Conservation (phyloP, 202 grass and related monocot genomes). For the Bolboschoenoplectus hybrid region DNA sequence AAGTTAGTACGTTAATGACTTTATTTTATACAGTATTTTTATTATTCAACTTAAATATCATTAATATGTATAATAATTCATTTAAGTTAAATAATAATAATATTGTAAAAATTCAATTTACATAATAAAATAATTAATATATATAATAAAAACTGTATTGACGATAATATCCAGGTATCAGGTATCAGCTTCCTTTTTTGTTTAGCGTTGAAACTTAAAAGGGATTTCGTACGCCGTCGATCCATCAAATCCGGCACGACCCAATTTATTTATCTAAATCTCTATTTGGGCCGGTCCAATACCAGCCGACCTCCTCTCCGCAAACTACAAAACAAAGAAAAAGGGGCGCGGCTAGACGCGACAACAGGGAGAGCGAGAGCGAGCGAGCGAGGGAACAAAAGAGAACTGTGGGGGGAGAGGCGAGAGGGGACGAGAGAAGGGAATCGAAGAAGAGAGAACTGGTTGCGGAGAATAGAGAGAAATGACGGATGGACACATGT, state of each 20-base stretch:
- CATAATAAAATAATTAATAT: too few species aligned
- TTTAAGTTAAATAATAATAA: too few species aligned
- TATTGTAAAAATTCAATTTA: too few species aligned
- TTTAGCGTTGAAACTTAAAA: not conserved
- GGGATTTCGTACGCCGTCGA: not conserved
- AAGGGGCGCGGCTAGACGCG: not conserved
- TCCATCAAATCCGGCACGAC: not conserved
- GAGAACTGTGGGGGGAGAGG: not conserved
- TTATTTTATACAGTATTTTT: too few species aligned
- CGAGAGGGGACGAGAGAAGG: not conserved
- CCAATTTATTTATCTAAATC: too few species aligned
- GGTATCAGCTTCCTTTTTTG: not conserved
- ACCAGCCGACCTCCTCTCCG: not conserved
- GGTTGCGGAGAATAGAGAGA: conserved; percentile 7
- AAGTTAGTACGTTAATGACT: too few species aligned
- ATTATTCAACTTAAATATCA: too few species aligned
- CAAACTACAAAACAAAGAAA: not conserved
- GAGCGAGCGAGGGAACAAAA: not conserved
- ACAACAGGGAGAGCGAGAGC: not conserved
- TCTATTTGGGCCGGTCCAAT: not conserved
- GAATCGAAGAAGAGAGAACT: not conserved
- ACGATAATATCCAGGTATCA: too few species aligned
- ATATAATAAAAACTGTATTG: too few species aligned
- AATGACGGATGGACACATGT: conserved; percentile 75
- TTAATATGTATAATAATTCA: too few species aligned